Evolutionary conservation across 1,284 basidiomycete species (phyloP).

Genomic region (Cystobasidium slooffiae): DNA sequence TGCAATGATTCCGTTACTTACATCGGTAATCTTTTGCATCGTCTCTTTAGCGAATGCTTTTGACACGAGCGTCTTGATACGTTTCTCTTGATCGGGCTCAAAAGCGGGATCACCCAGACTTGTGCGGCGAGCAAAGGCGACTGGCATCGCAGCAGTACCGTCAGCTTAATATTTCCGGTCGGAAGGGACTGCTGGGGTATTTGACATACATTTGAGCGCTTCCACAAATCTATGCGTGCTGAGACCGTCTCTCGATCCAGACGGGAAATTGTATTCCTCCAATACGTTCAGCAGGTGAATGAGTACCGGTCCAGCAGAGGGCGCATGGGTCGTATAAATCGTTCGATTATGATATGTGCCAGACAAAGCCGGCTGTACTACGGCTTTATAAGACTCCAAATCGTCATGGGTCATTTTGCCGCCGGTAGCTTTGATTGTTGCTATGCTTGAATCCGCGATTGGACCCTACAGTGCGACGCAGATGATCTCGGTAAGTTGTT

Average conservation of each 20-base stretch:
- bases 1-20: slow-evolving; percentile 57
- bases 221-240: slow-evolving; percentile 75
- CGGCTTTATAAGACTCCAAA: slow-evolving; percentile 70
- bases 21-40: slow-evolving; percentile 75
- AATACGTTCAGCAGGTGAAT: slow-evolving; percentile 79
- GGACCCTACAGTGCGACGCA: slow-evolving; percentile 62
- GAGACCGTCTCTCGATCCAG: slow-evolving; percentile 63
- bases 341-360: slow-evolving; percentile 76
- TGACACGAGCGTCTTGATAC: slow-evolving; percentile 67
- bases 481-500: background rate
- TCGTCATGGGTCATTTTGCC: slow-evolving; percentile 77
- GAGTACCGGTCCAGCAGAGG: slow-evolving; percentile 78
- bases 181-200: background rate
- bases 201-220: slow-evolving; percentile 69
- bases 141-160: slow-evolving; percentile 1
- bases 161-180: background rate
- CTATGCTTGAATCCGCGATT: slow-evolving; percentile 73
- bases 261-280: slow-evolving; percentile 67
- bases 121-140: slow-evolving; percentile 66
- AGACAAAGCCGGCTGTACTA: slow-evolving; percentile 72
- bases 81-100: slow-evolving; percentile 63
- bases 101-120: slow-evolving; percentile 77
- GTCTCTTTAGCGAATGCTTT: slow-evolving; percentile 71
- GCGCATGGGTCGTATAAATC: slow-evolving; percentile 81
- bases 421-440: slow-evolving; percentile 68